phyloP scores from a whole-genome alignment of 192 early-diverging fungal species.

The Coemansia sp. region DNA sequence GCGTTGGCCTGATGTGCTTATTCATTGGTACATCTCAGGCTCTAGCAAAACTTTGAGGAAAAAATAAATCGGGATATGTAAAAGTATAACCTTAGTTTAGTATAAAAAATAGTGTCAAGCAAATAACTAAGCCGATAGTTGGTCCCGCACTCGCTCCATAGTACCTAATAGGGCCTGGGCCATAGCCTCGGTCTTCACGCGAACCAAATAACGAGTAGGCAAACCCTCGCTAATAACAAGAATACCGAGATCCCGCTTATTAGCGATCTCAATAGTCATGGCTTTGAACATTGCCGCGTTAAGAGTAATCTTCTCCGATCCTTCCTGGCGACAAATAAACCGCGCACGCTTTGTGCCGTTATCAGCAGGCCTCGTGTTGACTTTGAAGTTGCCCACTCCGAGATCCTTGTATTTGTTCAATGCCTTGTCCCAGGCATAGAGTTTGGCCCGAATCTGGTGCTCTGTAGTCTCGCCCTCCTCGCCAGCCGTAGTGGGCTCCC shows the following conservation, averaged over 20 bases:
- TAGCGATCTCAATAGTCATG: slow-evolving; percentile 41
- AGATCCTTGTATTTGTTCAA: slow-evolving; percentile 40
- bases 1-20: slow-evolving; percentile 39
- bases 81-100: background rate
- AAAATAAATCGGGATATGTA: background rate
- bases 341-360: slow-evolving; percentile 28
- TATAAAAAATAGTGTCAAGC: background rate
- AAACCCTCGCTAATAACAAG: slow-evolving; percentile 35
- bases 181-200: slow-evolving; percentile 29
- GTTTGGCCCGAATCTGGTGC: slow-evolving; percentile 38
- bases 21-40: slow-evolving; percentile 48
- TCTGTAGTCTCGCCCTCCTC: slow-evolving; percentile 53
- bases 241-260: slow-evolving; percentile 44
- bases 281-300: slow-evolving; percentile 50
- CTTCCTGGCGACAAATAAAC: slow-evolving; percentile 52
- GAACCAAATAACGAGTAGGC: slow-evolving; percentile 36
- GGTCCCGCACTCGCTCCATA: slow-evolving; percentile 10
- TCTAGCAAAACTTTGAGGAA: slow-evolving; percentile 19
- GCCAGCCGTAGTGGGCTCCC: slow-evolving; percentile 34
- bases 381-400: slow-evolving; percentile 41
- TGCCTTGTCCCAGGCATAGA: slow-evolving; percentile 44
- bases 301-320: slow-evolving; percentile 47
- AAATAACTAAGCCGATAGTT: background rate
- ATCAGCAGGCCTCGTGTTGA: slow-evolving; percentile 31
- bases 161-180: slow-evolving; percentile 4